phyloP scores from a whole-genome alignment of 1,284 basidiomycete species.

The Cryptococcus deneoformans region DNA sequence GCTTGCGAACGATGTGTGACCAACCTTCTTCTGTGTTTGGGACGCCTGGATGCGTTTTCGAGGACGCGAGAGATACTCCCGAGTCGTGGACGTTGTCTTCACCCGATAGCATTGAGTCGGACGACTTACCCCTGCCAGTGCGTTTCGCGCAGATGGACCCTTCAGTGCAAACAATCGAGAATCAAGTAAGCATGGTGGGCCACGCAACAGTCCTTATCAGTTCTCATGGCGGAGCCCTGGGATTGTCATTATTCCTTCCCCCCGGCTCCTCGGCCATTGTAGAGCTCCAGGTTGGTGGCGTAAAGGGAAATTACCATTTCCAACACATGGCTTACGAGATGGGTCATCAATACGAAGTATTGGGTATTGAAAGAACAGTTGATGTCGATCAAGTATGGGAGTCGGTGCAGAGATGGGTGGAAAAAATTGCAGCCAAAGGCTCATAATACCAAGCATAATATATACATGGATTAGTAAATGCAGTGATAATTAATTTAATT shows the following conservation, averaged over 20 bases:
- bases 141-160: conserved; percentile 40
- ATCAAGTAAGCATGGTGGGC: conserved; percentile 40
- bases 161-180: conserved; percentile 37
- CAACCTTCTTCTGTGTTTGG: conserved; percentile 3
- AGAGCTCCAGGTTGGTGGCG: conserved; percentile 35
- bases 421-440: conserved; percentile 16
- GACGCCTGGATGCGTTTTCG: conserved; percentile 22
- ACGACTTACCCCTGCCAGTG: conserved; percentile 9
- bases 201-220: conserved; percentile 36
- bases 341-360: conserved; percentile 24
- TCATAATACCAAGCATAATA: background rate
- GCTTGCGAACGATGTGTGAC: conserved; percentile 24
- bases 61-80: conserved; percentile 29
- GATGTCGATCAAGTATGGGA: conserved; percentile 35
- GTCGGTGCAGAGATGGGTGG: conserved; percentile 14
- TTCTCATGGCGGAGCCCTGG: conserved; percentile 43
- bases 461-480: no score
- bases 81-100: conserved; percentile 25
- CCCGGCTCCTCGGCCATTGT: conserved; percentile 32
- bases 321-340: conserved; percentile 42
- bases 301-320: conserved; percentile 38
- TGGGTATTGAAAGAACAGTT: conserved; percentile 21
- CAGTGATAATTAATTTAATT: no score
- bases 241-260: conserved; percentile 40
- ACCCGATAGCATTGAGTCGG: background rate